A percentile compares a stretch with the other conserved stretches of the same genome.
phyloP scores from a whole-genome alignment of 306 rosid species.

The Albizia julibrissin region DNA sequence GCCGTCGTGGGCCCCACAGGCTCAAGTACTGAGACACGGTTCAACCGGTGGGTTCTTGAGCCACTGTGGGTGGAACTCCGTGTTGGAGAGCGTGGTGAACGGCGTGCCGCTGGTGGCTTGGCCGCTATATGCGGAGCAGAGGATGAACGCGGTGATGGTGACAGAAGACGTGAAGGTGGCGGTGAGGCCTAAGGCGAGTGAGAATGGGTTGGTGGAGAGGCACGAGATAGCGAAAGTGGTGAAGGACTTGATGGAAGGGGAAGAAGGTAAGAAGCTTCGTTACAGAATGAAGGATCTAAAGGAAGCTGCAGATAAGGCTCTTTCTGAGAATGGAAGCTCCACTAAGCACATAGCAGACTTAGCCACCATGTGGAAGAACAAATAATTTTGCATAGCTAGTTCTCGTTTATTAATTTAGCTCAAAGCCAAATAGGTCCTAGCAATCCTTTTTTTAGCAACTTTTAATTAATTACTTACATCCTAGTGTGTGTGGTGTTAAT shows the following conservation, averaged over 20 bases:
- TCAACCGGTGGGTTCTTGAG: conserved; percentile 64
- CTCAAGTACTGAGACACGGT: conserved; percentile 48
- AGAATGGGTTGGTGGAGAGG: conserved; percentile 48
- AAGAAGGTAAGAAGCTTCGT: conserved; percentile 61
- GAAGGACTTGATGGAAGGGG: conserved; percentile 59
- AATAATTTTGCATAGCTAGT: neutral
- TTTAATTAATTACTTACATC: neutral
- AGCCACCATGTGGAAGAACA: conserved; percentile 47
- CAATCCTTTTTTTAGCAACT: neutral
- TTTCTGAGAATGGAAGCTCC: conserved; percentile 53
- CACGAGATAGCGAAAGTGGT: conserved; percentile 54
- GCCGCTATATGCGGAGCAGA: conserved; percentile 79
- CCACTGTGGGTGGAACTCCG: conserved; percentile 83
- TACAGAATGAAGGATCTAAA: conserved; percentile 51
- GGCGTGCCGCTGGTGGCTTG: conserved; percentile 74
- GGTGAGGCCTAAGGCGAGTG: conserved; percentile 36
- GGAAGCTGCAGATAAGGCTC: conserved; percentile 43
- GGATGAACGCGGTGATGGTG: conserved; percentile 63
- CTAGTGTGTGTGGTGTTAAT: neutral
- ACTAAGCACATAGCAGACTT: conserved; percentile 35
- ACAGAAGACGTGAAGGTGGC: conserved; percentile 49
- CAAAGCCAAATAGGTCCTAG: neutral
- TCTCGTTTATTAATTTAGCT: neutral
- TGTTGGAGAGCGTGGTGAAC: conserved; percentile 52
- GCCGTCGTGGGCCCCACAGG: conserved; percentile 79